Base-by-base conservation (phyloP, 331 rosid species). In the Quercus tomentella region DNA sequence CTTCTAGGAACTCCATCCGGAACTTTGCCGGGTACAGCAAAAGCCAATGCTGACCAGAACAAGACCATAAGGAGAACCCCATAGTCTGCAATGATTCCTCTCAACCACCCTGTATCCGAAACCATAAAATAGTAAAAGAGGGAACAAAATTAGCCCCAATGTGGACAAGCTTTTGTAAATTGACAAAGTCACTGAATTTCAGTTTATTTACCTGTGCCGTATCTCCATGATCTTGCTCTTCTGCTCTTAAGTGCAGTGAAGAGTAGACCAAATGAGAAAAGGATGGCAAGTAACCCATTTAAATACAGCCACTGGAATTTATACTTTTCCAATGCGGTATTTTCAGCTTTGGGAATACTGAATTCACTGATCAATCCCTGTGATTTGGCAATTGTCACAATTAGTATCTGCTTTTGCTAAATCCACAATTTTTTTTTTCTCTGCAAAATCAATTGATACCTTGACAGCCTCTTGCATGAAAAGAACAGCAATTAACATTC, bases 311-410 rank as follows among this genome's bases (percentile, higher is more conserved):
- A 94, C 16, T 88, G 88, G 74, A 87, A 83, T 62, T 83, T 86
- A 63, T 33, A 80, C 79, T 89, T 77, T 82, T 81, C 87, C 15
- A 84, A 17, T 7, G 60, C 72, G 30, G 91, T 84, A 81, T 88
- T 30, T 78, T 83, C 90, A 45, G 37, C 33, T 80, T 89, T 83
- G 73, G 90, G 89, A 12, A 56, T 74, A 31, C 72, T 43, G 82
- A 95, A 95, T 83, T 95, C 98, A 1, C 91, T 84, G 66, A 95
- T 72, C 77, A 95, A 45, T 77, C 98, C 98, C 98, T 94, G 84
- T 1, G 73, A 82, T 70, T 83, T 72, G 77, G 79, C 68, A 81
- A 56, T 35, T 68, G 77, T 80, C 66, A 84, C 12, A 33, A 74
- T 52, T 68, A 55, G 79, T 37, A 58, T 33, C 30, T 63, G 33